These are phyloP conservation scores for Paraurostyla sp. DNA, from an alignment of 73 alveolate species.

Conservation along the genomic window DNA sequence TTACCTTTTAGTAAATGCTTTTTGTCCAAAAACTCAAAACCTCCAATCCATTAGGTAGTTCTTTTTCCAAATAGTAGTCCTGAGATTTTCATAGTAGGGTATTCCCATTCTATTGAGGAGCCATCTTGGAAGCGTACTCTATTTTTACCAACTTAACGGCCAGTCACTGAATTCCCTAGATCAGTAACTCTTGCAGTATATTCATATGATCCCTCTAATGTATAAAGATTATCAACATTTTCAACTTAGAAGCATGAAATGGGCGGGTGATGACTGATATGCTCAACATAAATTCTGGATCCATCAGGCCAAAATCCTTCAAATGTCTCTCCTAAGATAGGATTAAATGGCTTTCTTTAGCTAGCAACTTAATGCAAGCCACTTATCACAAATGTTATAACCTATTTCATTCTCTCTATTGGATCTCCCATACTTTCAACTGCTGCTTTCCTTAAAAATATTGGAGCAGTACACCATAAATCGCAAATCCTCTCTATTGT, in stretches of 20 bases:
- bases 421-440: conserved; percentile 67
- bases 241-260: conserved; percentile 82
- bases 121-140: conserved; percentile 55
- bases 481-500: conserved; percentile 84
- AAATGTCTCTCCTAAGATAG: conserved; percentile 97
- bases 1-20: conserved; percentile 39
- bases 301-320: conserved; percentile 97
- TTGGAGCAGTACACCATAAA: conserved; percentile 84
- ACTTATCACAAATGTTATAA: conserved; percentile 79
- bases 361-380: conserved; percentile 82
- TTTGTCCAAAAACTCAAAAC: conserved; percentile 45
- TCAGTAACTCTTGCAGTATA: conserved; percentile 65
- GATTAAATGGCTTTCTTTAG: conserved; percentile 96
- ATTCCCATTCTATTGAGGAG: conserved; percentile 11
- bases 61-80: conserved; percentile 69
- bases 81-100: conserved; percentile 48
- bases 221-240: conserved; percentile 60
- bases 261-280: conserved; percentile 98
- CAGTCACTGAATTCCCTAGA: conserved; percentile 71
- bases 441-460: conserved; percentile 72
- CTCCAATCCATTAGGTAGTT: conserved; percentile 57
- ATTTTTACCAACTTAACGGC: conserved; percentile 57
- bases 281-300: conserved; percentile 95
- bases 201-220: conserved; percentile 59
- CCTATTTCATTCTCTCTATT: conserved; percentile 84